Conservation (phyloP, 345 rosid species). For the Physaria fendleri region DNA sequence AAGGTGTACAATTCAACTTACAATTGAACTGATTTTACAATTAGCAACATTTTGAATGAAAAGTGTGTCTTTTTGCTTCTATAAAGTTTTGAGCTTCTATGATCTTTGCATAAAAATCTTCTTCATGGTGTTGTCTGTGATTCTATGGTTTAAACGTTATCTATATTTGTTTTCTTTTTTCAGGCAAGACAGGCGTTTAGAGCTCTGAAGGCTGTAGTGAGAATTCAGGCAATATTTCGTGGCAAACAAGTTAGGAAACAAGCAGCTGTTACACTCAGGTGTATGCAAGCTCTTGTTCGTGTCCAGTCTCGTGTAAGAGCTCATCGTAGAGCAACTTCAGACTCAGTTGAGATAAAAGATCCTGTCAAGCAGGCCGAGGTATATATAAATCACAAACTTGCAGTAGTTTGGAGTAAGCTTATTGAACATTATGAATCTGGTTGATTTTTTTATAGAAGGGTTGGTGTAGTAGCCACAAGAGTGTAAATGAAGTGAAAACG, state of each 20-base stretch:
- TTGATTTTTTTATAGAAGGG: constrained; percentile 42
- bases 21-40: neutral
- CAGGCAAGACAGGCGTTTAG: constrained; percentile 82
- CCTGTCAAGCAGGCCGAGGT: constrained; percentile 76
- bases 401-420: neutral
- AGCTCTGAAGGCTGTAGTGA: constrained; percentile 82
- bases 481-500: constrained; percentile 50
- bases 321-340: constrained; percentile 33
- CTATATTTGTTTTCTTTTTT: neutral
- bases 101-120: neutral
- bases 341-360: constrained; percentile 34
- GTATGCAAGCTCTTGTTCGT: constrained; percentile 96
- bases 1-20: neutral
- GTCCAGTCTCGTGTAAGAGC: constrained; percentile 80
- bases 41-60: neutral
- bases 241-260: constrained; percentile 83
- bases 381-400: neutral
- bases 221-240: constrained; percentile 84
- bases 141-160: neutral
- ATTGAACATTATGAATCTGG: neutral
- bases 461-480: constrained; percentile 70
- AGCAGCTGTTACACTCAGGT: constrained; percentile 82
- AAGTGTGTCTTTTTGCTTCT: neutral
- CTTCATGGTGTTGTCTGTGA: neutral
- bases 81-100: neutral